These are phyloP conservation scores for Arachis stenosperma DNA, from an alignment of 306 rosid genomes.

Conservation along the genomic window DNA sequence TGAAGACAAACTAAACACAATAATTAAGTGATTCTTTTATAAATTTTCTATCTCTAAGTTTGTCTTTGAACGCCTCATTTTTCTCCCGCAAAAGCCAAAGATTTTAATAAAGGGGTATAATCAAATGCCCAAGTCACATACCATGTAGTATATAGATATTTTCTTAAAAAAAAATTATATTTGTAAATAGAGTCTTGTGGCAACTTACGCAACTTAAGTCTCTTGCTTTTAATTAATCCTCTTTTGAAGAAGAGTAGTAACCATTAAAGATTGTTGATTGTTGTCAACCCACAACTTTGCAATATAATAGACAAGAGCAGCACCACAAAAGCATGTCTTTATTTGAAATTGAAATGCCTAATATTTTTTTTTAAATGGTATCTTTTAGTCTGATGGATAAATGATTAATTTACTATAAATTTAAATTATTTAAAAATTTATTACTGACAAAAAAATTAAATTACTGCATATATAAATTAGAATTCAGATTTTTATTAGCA, in stretches of 20 bases:
- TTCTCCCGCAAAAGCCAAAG: conserved; percentile 37
- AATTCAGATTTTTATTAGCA: no score
- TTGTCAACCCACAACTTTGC: conserved; percentile 28
- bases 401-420: no score
- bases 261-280: conserved; percentile 26
- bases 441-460: no score
- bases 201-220: conserved; percentile 34
- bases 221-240: neutral
- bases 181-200: conserved; percentile 40
- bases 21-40: conserved; percentile 24
- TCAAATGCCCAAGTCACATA: neutral
- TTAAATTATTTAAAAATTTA: no score
- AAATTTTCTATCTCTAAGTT: conserved; percentile 30
- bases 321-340: conserved; percentile 7
- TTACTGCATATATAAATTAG: no score
- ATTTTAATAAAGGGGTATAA: conserved; percentile 34
- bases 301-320: conserved; percentile 26
- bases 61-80: conserved; percentile 49
- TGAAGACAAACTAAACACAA: conserved; percentile 34
- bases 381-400: no score
- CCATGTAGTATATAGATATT: neutral
- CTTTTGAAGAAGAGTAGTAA: neutral
- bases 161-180: no score
- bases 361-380: neutral
- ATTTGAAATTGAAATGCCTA: conserved; percentile 20